These are phyloP conservation scores for Crepidotus sp. DNA, from an alignment of 1,284 basidiomycete species.

Conservation along the genomic window DNA sequence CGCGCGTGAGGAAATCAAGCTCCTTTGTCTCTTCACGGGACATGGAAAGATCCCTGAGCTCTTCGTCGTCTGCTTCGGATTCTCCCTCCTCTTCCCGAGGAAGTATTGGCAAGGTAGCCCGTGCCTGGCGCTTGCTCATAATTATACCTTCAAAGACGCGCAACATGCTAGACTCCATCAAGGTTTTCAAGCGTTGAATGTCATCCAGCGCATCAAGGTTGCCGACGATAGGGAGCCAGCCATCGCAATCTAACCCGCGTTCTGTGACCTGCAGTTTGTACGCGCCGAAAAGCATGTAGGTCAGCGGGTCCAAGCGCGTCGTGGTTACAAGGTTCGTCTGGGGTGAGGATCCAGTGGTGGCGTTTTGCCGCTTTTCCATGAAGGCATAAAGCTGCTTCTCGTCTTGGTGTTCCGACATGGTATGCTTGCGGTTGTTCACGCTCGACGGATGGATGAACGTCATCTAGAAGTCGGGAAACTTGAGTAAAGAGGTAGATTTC, in stretches of 20 bases:
- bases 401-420: conserved; percentile 34
- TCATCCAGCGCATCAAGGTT: conserved; percentile 75
- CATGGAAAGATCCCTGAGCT: conserved; percentile 36
- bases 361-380: conserved; percentile 78
- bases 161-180: conserved; percentile 82
- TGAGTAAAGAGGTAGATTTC: conserved; percentile 14
- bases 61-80: conserved; percentile 50
- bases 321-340: conserved; percentile 73
- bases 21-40: conserved; percentile 63
- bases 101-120: conserved; percentile 29
- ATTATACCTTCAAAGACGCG: conserved; percentile 88
- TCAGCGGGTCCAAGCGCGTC: conserved; percentile 85
- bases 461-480: conserved; percentile 31
- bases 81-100: conserved; percentile 54
- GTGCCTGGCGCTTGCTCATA: conserved; percentile 33
- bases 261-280: conserved; percentile 63
- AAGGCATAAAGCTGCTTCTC: conserved; percentile 83
- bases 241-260: conserved; percentile 77
- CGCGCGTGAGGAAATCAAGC: conserved; percentile 63
- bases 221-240: conserved; percentile 85
- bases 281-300: conserved; percentile 90
- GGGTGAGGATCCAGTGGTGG: conserved; percentile 39
- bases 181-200: conserved; percentile 72
- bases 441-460: conserved; percentile 80
- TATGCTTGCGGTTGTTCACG: conserved; percentile 75